Base-by-base conservation (phyloP, 148 eudicot species). In the Linanthus parryae region DNA sequence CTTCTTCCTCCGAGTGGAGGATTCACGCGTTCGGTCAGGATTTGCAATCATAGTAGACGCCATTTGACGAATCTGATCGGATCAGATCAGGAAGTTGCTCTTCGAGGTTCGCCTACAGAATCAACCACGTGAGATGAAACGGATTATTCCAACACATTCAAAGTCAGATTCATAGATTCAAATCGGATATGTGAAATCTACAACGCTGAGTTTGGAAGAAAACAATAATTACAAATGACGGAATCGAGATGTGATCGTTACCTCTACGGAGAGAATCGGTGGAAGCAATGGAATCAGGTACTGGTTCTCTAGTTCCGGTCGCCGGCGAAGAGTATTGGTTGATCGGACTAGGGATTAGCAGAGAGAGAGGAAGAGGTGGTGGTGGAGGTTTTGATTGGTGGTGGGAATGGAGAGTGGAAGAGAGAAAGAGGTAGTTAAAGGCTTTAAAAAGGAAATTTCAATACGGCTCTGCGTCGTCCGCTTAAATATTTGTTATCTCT, bases 21-120 rank as follows among this genome's bases (percentile, higher is more conserved):
- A 16, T 0, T 3, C 56, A 2, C 56, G 41, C n/a, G n/a, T 78
- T 5, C 71, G 47, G 19, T 65, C 63, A 5, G 80, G 71, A 76
- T 76, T 85, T 19, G 83, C 62, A 24, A 56, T 29, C 65, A 64
- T 15, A 9, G 73, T 53, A 21, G 83, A 57, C 52, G 73, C 54
- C 76, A 58, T 71, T 40, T 17, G 10, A 13, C 18, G 28, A 55
- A 47, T 31, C 27, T 61, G 58, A 33, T 28, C 59, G 59, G 30
- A 5, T 27, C 16, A 19, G 13, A 2, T 36, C 12, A 2, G 46
- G n/a, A 19, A 14, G 17, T 27, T 28, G 20, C 19, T 25, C 27
- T 22, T 48, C 17, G 18, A 2, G 4, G 5, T 50, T 37, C n/a
- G 30, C 55, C 66, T 43, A 59, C 56, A 34, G 34, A 56, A n/a